phyloP scores from a whole-genome alignment of 495 filamentous ascomycete species.

The Penicillium cosmopolitanum region DNA sequence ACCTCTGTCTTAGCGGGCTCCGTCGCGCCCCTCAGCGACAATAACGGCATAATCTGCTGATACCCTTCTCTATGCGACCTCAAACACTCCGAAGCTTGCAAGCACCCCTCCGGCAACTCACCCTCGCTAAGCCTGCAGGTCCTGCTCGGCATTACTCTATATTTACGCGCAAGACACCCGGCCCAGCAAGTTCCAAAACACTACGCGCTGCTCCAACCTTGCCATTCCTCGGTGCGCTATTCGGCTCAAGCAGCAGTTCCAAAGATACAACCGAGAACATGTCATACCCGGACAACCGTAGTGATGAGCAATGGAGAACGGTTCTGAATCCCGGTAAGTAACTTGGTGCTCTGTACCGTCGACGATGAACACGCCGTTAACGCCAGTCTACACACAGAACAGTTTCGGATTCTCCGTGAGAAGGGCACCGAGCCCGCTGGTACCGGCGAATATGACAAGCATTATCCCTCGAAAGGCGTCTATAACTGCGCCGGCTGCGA shows the following conservation, averaged over 20 bases:
- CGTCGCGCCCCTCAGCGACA: neutral
- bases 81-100: conserved; percentile 54
- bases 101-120: conserved; percentile 28
- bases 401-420: conserved; percentile 89
- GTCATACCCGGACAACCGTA: conserved; percentile 80
- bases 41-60: neutral
- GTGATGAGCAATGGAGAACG: conserved; percentile 83
- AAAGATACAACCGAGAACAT: conserved; percentile 56
- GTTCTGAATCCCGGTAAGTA: conserved; percentile 71
- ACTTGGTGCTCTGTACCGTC: neutral
- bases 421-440: conserved; percentile 86
- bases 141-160: conserved; percentile 25
- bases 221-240: conserved; percentile 80
- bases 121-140: conserved; percentile 28
- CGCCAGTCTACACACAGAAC: conserved; percentile 57
- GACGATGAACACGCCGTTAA: conserved; percentile 9
- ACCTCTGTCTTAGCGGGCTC: neutral
- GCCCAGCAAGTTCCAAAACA: conserved; percentile 39
- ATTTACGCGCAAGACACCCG: conserved; percentile 31
- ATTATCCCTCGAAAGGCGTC: conserved; percentile 70
- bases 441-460: conserved; percentile 85
- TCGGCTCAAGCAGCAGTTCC: conserved; percentile 58
- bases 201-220: conserved; percentile 68
- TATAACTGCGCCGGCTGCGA: conserved; percentile 87
- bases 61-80: conserved; percentile 24